Percentiles rank a stretch among this genome's conserved stretches.
Evolutionary conservation across 805 yeast species (phyloP).

Genomic region (Candida succiphila): DNA sequence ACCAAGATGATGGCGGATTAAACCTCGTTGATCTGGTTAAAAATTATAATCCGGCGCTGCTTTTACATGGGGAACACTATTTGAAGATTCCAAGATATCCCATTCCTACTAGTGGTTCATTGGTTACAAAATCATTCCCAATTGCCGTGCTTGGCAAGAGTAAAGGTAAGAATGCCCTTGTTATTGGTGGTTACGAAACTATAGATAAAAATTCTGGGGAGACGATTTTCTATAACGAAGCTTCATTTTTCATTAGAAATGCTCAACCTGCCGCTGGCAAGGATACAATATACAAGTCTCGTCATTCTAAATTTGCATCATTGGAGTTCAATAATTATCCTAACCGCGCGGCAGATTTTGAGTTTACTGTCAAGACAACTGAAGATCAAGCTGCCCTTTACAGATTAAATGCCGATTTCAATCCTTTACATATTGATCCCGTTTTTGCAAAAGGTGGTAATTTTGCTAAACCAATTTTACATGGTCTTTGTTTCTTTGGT

Average conservation of each 20-base stretch:
- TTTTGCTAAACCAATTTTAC: slow-evolving; percentile 80
- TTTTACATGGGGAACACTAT: slow-evolving; percentile 94
- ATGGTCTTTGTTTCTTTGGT: slow-evolving; percentile 87
- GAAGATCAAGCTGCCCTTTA: slow-evolving; percentile 80
- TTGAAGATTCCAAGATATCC: slow-evolving; percentile 68
- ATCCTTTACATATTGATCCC: slow-evolving; percentile 95
- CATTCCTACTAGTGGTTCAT: slow-evolving; percentile 59
- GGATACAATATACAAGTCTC: slow-evolving; percentile 30
- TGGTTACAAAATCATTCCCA: slow-evolving; percentile 56
- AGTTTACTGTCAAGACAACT: slow-evolving; percentile 43
- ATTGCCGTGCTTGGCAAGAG: slow-evolving; percentile 68
- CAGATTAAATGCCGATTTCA: slow-evolving; percentile 87
- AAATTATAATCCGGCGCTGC: slow-evolving; percentile 79
- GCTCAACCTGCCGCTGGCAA: slow-evolving; percentile 49
- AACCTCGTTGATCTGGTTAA: slow-evolving; percentile 55
- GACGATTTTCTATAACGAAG: slow-evolving; percentile 66
- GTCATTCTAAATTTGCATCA: slow-evolving; percentile 48
- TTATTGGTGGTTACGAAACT: slow-evolving; percentile 66
- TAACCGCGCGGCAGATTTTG: slow-evolving; percentile 55
- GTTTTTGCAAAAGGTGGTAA: slow-evolving; percentile 79
- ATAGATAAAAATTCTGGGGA: slow-evolving; percentile 62
- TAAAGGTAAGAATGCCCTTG: slow-evolving; percentile 65
- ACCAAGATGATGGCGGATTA: slow-evolving; percentile 43
- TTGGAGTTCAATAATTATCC: slow-evolving; percentile 53
- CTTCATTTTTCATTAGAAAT: slow-evolving; percentile 77